These are phyloP conservation scores for Aspergillus udagawae DNA, from an alignment of 2,329 filamentous ascomycete genomes.

Conservation along the genomic window DNA sequence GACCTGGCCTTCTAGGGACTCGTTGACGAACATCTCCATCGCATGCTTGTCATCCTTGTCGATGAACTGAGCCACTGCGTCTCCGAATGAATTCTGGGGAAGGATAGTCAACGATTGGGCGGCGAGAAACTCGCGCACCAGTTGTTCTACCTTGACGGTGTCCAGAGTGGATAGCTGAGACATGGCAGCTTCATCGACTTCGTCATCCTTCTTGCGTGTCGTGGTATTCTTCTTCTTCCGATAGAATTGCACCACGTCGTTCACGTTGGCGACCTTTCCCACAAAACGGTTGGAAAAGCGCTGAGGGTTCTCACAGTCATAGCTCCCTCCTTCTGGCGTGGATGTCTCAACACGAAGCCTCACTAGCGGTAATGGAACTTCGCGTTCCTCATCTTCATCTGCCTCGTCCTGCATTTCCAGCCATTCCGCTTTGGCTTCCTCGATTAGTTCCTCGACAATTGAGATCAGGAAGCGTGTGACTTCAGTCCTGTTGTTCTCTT, in stretches of 20 bases:
- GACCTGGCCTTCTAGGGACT: constrained; percentile 67
- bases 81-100: constrained; percentile 86
- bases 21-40: constrained; percentile 75
- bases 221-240: constrained; percentile 69
- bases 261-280: constrained; percentile 86
- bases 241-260: constrained; percentile 90
- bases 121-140: constrained; percentile 82
- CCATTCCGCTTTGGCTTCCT: constrained; percentile 80
- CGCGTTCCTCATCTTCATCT: constrained; percentile 53
- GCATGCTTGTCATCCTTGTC: constrained; percentile 93
- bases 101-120: constrained; percentile 89
- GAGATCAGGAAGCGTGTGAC: constrained; percentile 72
- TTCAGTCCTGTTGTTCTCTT: constrained; percentile 77
- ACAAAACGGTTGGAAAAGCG: constrained; percentile 91
- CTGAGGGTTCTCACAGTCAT: constrained; percentile 91
- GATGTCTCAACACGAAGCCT: constrained; percentile 88
- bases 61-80: constrained; percentile 89
- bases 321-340: constrained; percentile 76
- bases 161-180: constrained; percentile 61
- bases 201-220: constrained; percentile 48
- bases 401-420: constrained; percentile 66
- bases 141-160: constrained; percentile 77
- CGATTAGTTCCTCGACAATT: constrained; percentile 82
- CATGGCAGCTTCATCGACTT: constrained; percentile 62
- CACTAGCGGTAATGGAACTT: constrained; percentile 75